phyloP scores from a whole-genome alignment of 2,329 filamentous ascomycete genomes.

The Parastagonospora nodorum region DNA sequence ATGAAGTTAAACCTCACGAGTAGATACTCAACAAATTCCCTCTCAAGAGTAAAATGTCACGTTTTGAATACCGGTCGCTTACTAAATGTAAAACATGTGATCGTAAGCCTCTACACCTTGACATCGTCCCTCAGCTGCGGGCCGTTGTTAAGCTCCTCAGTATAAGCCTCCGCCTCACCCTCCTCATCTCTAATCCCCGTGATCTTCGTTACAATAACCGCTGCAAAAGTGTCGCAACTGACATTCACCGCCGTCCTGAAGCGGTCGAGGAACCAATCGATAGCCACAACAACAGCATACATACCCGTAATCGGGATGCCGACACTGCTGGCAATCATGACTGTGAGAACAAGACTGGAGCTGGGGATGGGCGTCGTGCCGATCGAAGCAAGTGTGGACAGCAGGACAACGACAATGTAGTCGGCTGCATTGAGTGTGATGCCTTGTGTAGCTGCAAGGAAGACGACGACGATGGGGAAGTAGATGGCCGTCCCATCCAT shows the following conservation, averaged over 20 bases:
- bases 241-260: conserved; percentile 61
- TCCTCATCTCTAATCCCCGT: conserved; percentile 44
- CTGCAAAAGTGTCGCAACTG: conserved; percentile 56
- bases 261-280: conserved; percentile 62
- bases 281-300: conserved; percentile 60
- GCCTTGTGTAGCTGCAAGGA: conserved; percentile 58
- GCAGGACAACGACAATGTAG: conserved; percentile 56
- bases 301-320: conserved; percentile 55
- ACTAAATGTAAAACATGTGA: too few species aligned
- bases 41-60: too few species aligned
- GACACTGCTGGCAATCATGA: conserved; percentile 58
- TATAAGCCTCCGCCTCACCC: conserved; percentile 17
- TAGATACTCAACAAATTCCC: too few species aligned
- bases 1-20: too few species aligned
- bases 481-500: conserved; percentile 57
- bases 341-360: conserved; percentile 57
- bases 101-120: not conserved
- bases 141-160: conserved; percentile 6
- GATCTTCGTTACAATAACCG: conserved; percentile 47
- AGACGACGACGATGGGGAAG: conserved; percentile 59
- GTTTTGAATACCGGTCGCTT: too few species aligned
- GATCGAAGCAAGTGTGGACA: conserved; percentile 59
- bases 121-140: not conserved
- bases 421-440: conserved; percentile 50
- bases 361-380: conserved; percentile 61